Base-by-base conservation (phyloP, 805 yeast species). In the Zygosaccharomyces bailii region DNA sequence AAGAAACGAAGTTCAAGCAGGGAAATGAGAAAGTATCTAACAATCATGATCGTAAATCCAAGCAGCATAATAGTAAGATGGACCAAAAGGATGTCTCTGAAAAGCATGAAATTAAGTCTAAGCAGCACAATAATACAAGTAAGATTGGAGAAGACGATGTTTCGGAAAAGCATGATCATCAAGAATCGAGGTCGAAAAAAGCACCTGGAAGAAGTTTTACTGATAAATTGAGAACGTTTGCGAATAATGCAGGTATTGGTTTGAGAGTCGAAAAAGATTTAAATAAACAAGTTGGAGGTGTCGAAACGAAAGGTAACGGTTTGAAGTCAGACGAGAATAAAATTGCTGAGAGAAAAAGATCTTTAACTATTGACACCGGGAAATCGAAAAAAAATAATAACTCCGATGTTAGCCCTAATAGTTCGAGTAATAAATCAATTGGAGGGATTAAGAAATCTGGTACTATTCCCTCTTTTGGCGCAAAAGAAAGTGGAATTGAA, bases 141-240 rank as follows among this genome's bases (percentile, higher is more conserved):
- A n/a, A 13, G 17, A 3, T 8, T 9, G 9, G 10, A 2, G n/a
- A 37, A 16, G 33, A 16, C 4, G 21, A 24, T 24, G 21, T 6
- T 4, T 6, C 17, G 10, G 4, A 16, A 13, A 20, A 25, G 16
- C 40, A 19, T 6, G 38, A 34, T 13, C 25, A 25, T 5, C 16
- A 24, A 24, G 40, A 37, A 14, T 21, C n/a, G 7, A 36, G 24
- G 5, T 16, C 14, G 9, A 37, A 14, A 14, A 37, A 25, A 25
- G 13, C 20, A 10, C 8, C 32, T 5, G 40, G 39, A 32, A 38
- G 45, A 34, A 43, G 43, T 11, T 55, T 55, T 29, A 42, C 54
- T n/a, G 56, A 53, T 11, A 55, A 53, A 38, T 46, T 55, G 17
- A 50, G 45, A 25, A 44, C 34, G 2, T 55, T 55, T 37, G 49